These are phyloP conservation scores for Apiospora marii DNA, from an alignment of 2,329 filamentous ascomycete species.

Conservation along the genomic window DNA sequence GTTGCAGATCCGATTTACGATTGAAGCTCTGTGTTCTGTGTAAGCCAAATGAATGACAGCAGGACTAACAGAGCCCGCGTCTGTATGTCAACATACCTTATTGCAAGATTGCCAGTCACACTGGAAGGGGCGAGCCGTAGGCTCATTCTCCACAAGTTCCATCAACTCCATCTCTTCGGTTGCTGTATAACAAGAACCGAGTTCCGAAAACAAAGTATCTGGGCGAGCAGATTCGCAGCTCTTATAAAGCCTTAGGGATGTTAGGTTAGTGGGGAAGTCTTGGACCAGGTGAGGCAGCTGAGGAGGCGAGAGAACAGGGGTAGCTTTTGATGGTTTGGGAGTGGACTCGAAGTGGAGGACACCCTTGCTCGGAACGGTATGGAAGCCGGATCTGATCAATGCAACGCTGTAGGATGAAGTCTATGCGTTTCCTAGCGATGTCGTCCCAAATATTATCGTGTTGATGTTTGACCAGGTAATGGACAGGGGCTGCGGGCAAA, in stretches of 20 bases:
- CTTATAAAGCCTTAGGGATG: conserved; percentile 42
- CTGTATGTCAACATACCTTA: conserved; percentile 56
- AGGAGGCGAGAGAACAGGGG: conserved; percentile 34
- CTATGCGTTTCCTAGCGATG: conserved; percentile 42
- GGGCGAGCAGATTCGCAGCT: conserved; percentile 38
- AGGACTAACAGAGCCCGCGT: background rate
- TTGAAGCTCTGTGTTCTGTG: conserved; percentile 68
- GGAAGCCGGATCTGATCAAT: conserved; percentile 47
- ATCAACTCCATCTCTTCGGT: conserved; percentile 64
- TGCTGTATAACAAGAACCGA: conserved; percentile 1
- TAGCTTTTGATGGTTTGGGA: conserved; percentile 39
- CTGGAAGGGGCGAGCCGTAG: conserved; percentile 67
- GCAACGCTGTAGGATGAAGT: conserved; percentile 42
- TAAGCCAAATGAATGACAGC: conserved; percentile 29
- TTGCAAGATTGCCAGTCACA: conserved; percentile 69
- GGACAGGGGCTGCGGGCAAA: conserved; percentile 25
- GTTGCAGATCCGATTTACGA: conserved; percentile 74
- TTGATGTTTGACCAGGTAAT: conserved; percentile 33
- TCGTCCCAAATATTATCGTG: conserved; percentile 34
- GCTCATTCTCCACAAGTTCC: conserved; percentile 71
- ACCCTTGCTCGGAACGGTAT: conserved; percentile 44
- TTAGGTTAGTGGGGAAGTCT: conserved; percentile 33
- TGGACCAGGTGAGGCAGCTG: conserved; percentile 31
- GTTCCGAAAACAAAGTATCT: conserved; percentile 27
- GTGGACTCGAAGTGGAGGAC: conserved; percentile 37